phyloP scores from a whole-genome alignment of 371 early-diverging fungal genomes.

The Apophysomyces trapeziformis region DNA sequence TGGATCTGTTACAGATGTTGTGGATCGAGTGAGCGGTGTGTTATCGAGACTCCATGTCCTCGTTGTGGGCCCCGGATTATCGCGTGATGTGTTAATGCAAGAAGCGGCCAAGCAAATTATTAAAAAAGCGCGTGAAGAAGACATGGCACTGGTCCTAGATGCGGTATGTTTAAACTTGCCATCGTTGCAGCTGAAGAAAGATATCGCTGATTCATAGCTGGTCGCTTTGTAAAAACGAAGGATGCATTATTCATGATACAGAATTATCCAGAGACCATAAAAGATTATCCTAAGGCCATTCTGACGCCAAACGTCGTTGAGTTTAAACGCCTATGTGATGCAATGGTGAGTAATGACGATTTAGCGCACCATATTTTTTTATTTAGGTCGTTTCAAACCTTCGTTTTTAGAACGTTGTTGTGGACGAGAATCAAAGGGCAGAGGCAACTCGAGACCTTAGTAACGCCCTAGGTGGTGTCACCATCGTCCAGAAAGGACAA shows the following conservation, averaged over 20 bases:
- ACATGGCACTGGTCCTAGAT: slow-evolving; percentile 87
- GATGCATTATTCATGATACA: slow-evolving; percentile 86
- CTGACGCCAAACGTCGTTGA: slow-evolving; percentile 94
- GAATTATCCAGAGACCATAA: slow-evolving; percentile 70
- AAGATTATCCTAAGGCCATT: slow-evolving; percentile 76
- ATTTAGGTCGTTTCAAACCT: too few species aligned
- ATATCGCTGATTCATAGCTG: background rate
- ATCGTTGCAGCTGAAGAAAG: background rate
- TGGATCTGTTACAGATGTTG: slow-evolving; percentile 38
- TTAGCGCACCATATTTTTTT: background rate
- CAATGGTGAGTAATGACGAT: slow-evolving; percentile 47
- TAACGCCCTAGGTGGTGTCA: slow-evolving; percentile 66
- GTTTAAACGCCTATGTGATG: slow-evolving; percentile 79
- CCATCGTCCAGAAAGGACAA: slow-evolving; percentile 86
- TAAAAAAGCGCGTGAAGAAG: slow-evolving; percentile 56
- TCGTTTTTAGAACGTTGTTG: slow-evolving; percentile 41
- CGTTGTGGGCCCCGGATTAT: slow-evolving; percentile 92
- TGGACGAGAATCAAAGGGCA: slow-evolving; percentile 37
- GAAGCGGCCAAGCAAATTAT: slow-evolving; percentile 66
- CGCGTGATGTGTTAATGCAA: slow-evolving; percentile 74
- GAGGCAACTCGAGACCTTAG: slow-evolving; percentile 51
- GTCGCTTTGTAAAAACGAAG: slow-evolving; percentile 25
- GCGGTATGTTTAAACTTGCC: slow-evolving; percentile 59
- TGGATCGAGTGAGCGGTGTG: slow-evolving; percentile 48
- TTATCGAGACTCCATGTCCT: slow-evolving; percentile 83